Evolutionary conservation across 495 filamentous ascomycete species (phyloP).

Genomic region (Evernia prunastri): DNA sequence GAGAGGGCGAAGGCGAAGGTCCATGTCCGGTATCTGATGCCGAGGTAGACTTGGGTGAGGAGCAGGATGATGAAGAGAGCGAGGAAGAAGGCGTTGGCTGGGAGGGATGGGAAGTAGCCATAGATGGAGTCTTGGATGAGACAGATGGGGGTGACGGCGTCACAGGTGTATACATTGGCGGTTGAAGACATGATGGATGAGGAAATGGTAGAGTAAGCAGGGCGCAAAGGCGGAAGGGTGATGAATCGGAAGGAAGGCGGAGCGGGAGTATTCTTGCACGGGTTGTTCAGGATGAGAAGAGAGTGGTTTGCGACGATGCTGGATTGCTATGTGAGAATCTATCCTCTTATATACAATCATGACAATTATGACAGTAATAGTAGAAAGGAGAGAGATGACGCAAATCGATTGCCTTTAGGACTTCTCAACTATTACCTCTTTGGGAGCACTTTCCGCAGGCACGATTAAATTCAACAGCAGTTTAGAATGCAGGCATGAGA

Average conservation of each 20-base stretch:
- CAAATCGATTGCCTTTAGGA: not conserved
- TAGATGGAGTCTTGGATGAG: slow-evolving; percentile 56
- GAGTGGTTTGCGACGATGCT: not conserved
- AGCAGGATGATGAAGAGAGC: slow-evolving; percentile 46
- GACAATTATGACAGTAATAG: too few species aligned
- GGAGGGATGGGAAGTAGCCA: slow-evolving; percentile 59
- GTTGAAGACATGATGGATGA: not conserved
- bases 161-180: slow-evolving; percentile 33
- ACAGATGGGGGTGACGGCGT: slow-evolving; percentile 43
- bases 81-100: slow-evolving; percentile 55
- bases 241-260: not conserved
- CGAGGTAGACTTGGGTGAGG: slow-evolving; percentile 40
- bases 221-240: not conserved
- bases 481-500: not conserved
- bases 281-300: not conserved
- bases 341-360: not conserved
- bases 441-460: not conserved
- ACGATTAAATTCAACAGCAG: not conserved
- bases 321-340: not conserved
- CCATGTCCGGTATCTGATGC: slow-evolving; percentile 54
- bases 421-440: not conserved
- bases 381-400: not conserved
- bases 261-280: not conserved
- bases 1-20: slow-evolving; percentile 50
- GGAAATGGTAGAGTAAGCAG: not conserved